These are phyloP conservation scores for Colletotrichum sp. DNA, from an alignment of 2,329 filamentous ascomycete species.

Conservation along the genomic window DNA sequence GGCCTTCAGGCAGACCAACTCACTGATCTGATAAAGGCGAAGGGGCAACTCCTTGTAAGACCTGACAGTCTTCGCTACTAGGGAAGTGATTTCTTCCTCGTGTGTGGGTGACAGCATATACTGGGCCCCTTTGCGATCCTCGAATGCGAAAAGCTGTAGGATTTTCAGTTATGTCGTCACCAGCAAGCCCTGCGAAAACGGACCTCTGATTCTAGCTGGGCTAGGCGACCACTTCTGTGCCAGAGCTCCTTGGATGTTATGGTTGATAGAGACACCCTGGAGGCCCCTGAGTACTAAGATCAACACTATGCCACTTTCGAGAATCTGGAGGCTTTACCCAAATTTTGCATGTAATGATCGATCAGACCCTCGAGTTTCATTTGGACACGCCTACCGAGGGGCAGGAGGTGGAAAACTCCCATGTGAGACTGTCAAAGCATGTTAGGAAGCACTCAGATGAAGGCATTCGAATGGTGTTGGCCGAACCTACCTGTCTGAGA, in stretches of 20 bases:
- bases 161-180: constrained; percentile 22
- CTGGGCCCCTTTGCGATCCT: constrained; percentile 76
- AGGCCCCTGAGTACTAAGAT: constrained; percentile 63
- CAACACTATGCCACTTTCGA: background rate
- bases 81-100: constrained; percentile 90
- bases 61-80: constrained; percentile 75
- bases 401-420: constrained; percentile 91
- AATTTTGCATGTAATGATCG: constrained; percentile 83
- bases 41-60: constrained; percentile 89
- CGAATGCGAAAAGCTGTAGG: constrained; percentile 75
- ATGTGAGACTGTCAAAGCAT: constrained; percentile 71
- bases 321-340: constrained; percentile 54
- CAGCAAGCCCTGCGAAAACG: background rate
- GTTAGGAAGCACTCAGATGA: background rate
- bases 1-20: constrained; percentile 28
- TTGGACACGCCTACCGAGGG: constrained; percentile 85
- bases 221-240: constrained; percentile 82
- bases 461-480: background rate
- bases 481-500: constrained; percentile 67
- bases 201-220: constrained; percentile 76
- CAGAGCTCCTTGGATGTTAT: constrained; percentile 87
- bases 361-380: constrained; percentile 86
- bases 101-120: constrained; percentile 91
- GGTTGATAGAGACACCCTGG: constrained; percentile 81
- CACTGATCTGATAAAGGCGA: constrained; percentile 88